These are phyloP conservation scores for Stipa capillata DNA, from an alignment of 176 grass and related monocot genomes.

Conservation along the genomic window DNA sequence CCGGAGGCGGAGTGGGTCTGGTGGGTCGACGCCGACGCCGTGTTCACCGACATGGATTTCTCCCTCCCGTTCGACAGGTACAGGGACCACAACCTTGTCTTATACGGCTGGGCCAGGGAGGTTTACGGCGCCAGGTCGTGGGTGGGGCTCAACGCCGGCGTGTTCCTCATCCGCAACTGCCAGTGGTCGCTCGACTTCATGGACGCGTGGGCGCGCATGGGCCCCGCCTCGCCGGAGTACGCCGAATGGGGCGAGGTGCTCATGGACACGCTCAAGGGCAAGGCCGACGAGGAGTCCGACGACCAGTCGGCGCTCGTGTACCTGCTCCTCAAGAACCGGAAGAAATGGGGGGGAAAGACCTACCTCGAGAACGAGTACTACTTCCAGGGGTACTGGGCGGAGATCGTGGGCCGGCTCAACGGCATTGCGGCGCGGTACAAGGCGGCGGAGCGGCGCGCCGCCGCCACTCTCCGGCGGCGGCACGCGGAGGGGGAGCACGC, in stretches of 20 bases:
- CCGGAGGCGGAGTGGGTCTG: conserved; percentile 84
- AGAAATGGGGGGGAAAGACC: conserved; percentile 17
- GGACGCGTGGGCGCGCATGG: conserved; percentile 45
- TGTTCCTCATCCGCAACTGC: conserved; percentile 87
- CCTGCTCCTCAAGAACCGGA: conserved; percentile 27
- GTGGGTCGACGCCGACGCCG: conserved; percentile 90
- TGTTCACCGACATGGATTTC: conserved; percentile 93
- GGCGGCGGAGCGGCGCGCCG: conserved; percentile 26
- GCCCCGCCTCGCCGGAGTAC: conserved; percentile 23
- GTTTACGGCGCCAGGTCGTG: conserved; percentile 41
- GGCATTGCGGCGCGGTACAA: conserved; percentile 34
- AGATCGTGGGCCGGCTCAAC: conserved; percentile 39
- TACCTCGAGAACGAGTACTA: conserved; percentile 49
- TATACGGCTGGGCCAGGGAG: conserved; percentile 44
- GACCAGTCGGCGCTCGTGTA: conserved; percentile 70
- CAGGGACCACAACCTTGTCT: conserved; percentile 29
- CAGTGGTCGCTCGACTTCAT: conserved; percentile 84
- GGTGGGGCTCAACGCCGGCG: conserved; percentile 74
- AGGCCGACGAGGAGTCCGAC: conserved; percentile 33
- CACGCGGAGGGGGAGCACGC: conserved; percentile 47
- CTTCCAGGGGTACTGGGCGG: conserved; percentile 76
- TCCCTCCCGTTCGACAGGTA: conserved; percentile 31
- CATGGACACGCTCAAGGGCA: conserved; percentile 19
- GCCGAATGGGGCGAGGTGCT: conserved; percentile 11
- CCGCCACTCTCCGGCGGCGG: conserved; percentile 10